Conservation (phyloP, 192 early-diverging fungal genomes). For the Mortierella hygrophila region DNA sequence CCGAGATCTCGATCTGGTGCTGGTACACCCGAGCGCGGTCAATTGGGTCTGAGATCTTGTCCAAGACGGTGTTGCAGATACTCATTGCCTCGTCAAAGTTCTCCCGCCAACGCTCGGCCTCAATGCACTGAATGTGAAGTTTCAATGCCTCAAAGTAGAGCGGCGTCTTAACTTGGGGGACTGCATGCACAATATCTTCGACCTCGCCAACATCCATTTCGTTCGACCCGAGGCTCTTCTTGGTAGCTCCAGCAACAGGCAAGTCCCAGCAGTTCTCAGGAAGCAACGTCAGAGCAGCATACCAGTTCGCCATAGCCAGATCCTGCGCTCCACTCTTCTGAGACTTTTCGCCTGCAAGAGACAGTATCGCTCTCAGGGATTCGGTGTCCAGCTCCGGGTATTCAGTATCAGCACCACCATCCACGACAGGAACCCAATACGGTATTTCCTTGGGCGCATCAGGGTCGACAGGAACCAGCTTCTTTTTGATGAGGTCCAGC, state of each 20-base stretch:
- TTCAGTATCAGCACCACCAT: background rate
- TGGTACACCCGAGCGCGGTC: conserved; percentile 32
- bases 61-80: conserved; percentile 22
- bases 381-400: background rate
- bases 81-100: conserved; percentile 32
- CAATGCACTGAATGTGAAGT: conserved; percentile 39
- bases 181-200: background rate
- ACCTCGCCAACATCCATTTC: conserved; percentile 6
- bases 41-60: conserved; percentile 31
- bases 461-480: background rate
- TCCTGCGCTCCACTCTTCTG: conserved; percentile 55
- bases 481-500: conserved; percentile 33
- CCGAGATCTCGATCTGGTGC: conserved; percentile 48
- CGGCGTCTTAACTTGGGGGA: background rate
- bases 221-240: background rate
- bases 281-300: conserved; percentile 30
- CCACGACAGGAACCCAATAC: conserved; percentile 33
- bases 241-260: background rate
- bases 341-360: conserved; percentile 44
- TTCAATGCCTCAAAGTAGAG: conserved; percentile 43
- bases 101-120: conserved; percentile 44
- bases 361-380: conserved; percentile 26
- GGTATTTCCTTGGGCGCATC: background rate
- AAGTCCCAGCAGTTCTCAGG: conserved; percentile 38
- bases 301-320: conserved; percentile 38